Conservation (phyloP, 2,329 filamentous ascomycete species). For the Anisogramma anomala region DNA sequence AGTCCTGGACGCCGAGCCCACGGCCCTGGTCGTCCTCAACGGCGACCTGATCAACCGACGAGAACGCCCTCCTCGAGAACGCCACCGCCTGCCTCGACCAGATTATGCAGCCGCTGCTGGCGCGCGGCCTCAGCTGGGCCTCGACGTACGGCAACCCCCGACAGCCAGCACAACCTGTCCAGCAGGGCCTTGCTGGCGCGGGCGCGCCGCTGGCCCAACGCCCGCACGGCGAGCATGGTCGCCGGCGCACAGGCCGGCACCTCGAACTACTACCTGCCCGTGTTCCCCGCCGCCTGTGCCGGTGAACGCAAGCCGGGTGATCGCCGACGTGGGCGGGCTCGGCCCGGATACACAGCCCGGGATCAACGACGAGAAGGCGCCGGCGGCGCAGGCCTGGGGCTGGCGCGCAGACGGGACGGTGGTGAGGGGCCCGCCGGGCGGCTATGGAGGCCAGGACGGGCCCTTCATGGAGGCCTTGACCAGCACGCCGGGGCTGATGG, state of each 20-base stretch:
- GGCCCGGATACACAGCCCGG: slow-evolving; percentile 30
- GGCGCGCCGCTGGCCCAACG: slow-evolving; percentile 18
- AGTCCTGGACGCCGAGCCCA: slow-evolving; percentile 23
- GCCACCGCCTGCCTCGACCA: slow-evolving; percentile 37
- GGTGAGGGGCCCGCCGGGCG: slow-evolving; percentile 19
- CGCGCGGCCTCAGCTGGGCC: slow-evolving; percentile 38
- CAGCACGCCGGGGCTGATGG: slow-evolving; percentile 36
- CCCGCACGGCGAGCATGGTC: slow-evolving; percentile 20
- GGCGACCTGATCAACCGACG: slow-evolving; percentile 53
- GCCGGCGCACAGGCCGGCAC: slow-evolving; percentile 15
- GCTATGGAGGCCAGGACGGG: slow-evolving; percentile 33
- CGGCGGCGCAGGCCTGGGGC: slow-evolving; percentile 23
- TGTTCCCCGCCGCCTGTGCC: slow-evolving; percentile 36
- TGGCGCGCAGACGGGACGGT: slow-evolving; percentile 21
- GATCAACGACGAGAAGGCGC: slow-evolving; percentile 23
- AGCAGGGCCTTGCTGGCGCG: slow-evolving; percentile 20
- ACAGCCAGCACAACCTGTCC: slow-evolving; percentile 38
- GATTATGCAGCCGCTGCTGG: slow-evolving; percentile 36
- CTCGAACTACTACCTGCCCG: slow-evolving; percentile 24
- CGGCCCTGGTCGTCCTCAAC: slow-evolving; percentile 46
- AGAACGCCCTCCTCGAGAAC: slow-evolving; percentile 38
- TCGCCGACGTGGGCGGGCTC: slow-evolving; percentile 47
- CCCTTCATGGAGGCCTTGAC: slow-evolving; percentile 46
- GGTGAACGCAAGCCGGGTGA: no score
- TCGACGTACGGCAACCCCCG: slow-evolving; percentile 52